Base-by-base conservation (phyloP, 768 basidiomycete genomes). In the Mycena galopus region DNA sequence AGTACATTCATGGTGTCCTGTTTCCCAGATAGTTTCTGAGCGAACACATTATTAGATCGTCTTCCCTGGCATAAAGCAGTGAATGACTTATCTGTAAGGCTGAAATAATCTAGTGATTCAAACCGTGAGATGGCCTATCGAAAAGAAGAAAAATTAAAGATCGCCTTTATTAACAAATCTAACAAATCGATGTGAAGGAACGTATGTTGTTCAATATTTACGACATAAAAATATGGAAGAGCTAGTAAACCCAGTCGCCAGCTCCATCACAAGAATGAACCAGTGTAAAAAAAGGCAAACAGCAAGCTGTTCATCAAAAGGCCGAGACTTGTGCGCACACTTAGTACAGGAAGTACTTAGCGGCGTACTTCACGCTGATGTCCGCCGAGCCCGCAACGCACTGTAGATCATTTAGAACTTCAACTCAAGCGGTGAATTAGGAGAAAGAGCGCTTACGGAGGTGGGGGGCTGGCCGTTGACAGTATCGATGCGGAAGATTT, bases 401-500 rank as follows among this genome's bases (percentile, higher is more conserved):
- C 75, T 76, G 30, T n/a, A n/a, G n/a, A n/a, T n/a, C n/a, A n/a
- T 50, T 51, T 33, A 61, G 30, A 65, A 42, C 35, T 14, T 6
- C 14, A 7, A 23, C 23, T 5, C 14, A 61, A 19, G 23, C 9
- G 25, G 51, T 33, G n/a, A n/a, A n/a, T n/a, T n/a, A n/a, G n/a
- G n/a, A n/a, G n/a, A 44, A 56, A 60, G 30, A 12, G 23, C n/a
- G 27, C 69, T 35, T 25, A 77, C 76, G n/a, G 82, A 78, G 25
- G 81, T 42, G 29, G 87, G 86, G 19, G 87, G 86, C 63, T 75
- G 73, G 19, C 73, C 73, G 58, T 16, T 21, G 63, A 72, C 73
- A 32, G 73, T 75, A 63, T 84, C 76, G 16, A 84, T 69, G 39
- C 88, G 79, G 80, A 81, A 88, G 8, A 86, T 78, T 53, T 76